A percentile compares a stretch with the other conserved stretches of the same genome.
Evolutionary conservation across 148 eudicot species (phyloP).

Genomic region (Vaccinium vitisidaea): DNA sequence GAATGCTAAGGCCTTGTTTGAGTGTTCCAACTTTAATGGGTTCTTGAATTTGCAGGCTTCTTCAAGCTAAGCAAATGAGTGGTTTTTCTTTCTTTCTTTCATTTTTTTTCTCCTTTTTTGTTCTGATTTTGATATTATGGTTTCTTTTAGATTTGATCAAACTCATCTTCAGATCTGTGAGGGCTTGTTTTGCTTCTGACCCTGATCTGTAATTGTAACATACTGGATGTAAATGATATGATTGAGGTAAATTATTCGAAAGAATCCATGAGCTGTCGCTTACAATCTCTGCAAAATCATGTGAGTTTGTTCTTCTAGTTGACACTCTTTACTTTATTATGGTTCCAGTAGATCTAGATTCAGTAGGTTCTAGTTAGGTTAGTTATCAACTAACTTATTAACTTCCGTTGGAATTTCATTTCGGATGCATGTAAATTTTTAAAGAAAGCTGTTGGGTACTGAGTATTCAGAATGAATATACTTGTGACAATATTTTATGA

Average conservation of each 20-base stretch:
- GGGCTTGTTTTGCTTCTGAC: conserved; percentile 21
- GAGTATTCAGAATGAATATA: too few relatives aligned
- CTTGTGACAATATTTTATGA: not conserved
- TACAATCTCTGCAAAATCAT: conserved; percentile 10
- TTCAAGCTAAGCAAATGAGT: conserved; percentile 5
- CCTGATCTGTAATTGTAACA: conserved; percentile 22
- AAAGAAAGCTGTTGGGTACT: too few relatives aligned
- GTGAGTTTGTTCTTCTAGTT: conserved; percentile 18
- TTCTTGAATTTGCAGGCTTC: conserved; percentile 28
- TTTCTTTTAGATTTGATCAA: conserved; percentile 14
- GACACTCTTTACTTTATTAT: not conserved
- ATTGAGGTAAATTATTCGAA: conserved; percentile 15
- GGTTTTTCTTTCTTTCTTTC: not conserved
- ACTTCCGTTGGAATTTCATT: not conserved
- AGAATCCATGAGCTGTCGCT: conserved; percentile 13
- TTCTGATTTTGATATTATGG: conserved; percentile 7
- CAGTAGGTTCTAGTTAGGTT: conserved; percentile 1
- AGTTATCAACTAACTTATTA: conserved; percentile 14
- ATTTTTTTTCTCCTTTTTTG: not conserved
- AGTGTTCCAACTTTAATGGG: conserved; percentile 40
- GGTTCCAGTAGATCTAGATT: conserved; percentile 8
- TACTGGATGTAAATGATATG: conserved; percentile 24
- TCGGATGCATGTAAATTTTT: not conserved
- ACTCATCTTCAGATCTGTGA: conserved; percentile 25
- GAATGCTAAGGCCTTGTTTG: conserved; percentile 80